These are phyloP conservation scores for Phlyctochytrium planicorne DNA, from an alignment of 192 early-diverging fungal species.

Conservation along the genomic window DNA sequence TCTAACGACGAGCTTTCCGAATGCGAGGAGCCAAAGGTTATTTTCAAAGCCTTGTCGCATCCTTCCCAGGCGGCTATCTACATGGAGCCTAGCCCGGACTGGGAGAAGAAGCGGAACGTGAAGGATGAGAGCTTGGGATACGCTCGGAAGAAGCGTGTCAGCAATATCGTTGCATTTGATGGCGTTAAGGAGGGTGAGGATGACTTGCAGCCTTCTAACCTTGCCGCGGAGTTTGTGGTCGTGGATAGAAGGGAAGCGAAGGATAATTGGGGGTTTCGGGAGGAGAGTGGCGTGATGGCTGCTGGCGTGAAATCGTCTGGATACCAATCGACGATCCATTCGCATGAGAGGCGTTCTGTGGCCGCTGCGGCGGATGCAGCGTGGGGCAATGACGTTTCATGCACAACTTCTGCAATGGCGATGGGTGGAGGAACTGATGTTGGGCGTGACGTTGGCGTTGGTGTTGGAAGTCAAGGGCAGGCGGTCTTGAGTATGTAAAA, in stretches of 20 bases:
- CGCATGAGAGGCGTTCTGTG: neutral
- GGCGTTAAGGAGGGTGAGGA: neutral
- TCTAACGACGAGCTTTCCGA: no score
- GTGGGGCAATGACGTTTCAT: neutral
- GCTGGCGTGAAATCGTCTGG: no score
- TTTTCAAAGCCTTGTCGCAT: neutral
- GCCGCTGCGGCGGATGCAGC: neutral
- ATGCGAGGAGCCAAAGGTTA: no score
- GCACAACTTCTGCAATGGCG: no score
- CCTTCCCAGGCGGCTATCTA: neutral
- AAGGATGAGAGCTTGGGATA: neutral
- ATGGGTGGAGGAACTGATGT: no score
- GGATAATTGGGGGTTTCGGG: neutral
- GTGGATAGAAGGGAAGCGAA: neutral
- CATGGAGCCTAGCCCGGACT: neutral
- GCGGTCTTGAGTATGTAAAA: no score
- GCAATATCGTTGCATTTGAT: neutral
- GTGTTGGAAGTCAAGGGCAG: no score
- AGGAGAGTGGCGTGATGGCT: neutral
- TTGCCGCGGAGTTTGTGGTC: neutral
- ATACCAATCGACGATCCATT: neutral
- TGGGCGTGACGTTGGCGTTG: no score
- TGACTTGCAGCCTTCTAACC: neutral
- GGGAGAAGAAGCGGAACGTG: neutral
- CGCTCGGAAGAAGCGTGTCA: neutral